A percentile compares a stretch with the other conserved stretches of the same genome.
Evolutionary conservation across 2,329 filamentous ascomycete species (phyloP).

Genomic region (Arachnomyces sp.): DNA sequence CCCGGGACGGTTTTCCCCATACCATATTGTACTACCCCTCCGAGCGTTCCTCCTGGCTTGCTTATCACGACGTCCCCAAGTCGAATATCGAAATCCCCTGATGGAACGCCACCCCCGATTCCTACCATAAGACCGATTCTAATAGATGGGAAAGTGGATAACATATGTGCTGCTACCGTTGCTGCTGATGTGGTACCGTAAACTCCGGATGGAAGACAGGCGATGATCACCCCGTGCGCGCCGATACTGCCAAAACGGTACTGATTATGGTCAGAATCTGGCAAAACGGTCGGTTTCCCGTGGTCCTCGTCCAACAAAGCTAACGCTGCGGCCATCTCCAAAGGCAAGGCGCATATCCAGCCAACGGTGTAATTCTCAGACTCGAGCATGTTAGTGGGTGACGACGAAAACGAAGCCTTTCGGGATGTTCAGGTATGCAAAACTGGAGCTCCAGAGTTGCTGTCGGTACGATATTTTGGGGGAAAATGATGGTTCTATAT

Average conservation of each 20-base stretch:
- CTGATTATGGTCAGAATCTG: conserved; percentile 13
- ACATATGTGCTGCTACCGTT: conserved; percentile 12
- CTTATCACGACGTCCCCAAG: conserved; percentile 17
- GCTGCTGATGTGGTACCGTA: conserved; percentile 13
- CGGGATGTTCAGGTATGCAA: no score
- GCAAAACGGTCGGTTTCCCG: not conserved
- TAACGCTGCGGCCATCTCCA: conserved; percentile 6
- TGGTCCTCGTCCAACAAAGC: conserved; percentile 11
- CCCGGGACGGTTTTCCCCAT: conserved; percentile 6
- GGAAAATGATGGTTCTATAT: no score
- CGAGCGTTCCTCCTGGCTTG: conserved; percentile 6
- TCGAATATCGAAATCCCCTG: conserved; percentile 12
- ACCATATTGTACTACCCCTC: conserved; percentile 11
- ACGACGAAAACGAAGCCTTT: no score
- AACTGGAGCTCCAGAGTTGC: no score
- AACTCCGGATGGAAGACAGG: conserved; percentile 12
- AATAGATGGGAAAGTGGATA: conserved; percentile 11
- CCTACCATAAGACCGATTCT: conserved; percentile 14
- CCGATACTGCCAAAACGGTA: conserved; percentile 16
- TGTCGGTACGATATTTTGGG: no score
- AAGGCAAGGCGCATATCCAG: conserved; percentile 8
- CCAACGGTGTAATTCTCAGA: conserved; percentile 10
- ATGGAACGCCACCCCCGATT: conserved; percentile 15
- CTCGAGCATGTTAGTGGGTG: no score
- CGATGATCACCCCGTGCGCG: conserved; percentile 14